These are phyloP conservation scores for Pythium monospermum DNA, from an alignment of 352 stramenopile species.

Conservation along the genomic window DNA sequence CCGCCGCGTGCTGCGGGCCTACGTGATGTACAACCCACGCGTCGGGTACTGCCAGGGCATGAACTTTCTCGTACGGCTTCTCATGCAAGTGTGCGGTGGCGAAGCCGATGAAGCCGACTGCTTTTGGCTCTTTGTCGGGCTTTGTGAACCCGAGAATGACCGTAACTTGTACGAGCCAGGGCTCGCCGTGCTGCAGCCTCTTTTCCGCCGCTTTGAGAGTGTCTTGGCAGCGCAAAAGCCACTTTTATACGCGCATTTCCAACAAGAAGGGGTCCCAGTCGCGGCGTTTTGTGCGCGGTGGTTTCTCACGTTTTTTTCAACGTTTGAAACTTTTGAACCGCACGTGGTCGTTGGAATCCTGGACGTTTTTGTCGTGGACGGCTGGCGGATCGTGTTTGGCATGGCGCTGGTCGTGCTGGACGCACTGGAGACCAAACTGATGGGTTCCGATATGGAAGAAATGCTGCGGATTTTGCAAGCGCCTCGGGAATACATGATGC, in stretches of 20 bases:
- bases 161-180: conserved; percentile 76
- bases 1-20: conserved; percentile 70
- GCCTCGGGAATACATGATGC: conserved; percentile 45
- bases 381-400: conserved; percentile 75
- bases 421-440: conserved; percentile 48
- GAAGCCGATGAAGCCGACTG: conserved; percentile 62
- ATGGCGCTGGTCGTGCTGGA: conserved; percentile 76
- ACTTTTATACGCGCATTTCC: conserved; percentile 49
- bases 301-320: conserved; percentile 85
- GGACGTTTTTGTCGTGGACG: conserved; percentile 79
- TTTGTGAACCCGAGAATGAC: conserved; percentile 70
- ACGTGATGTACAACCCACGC: conserved; percentile 75
- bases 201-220: conserved; percentile 63
- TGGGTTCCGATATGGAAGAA: conserved; percentile 55
- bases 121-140: conserved; percentile 79
- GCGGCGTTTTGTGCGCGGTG: conserved; percentile 70
- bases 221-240: conserved; percentile 66
- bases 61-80: conserved; percentile 73
- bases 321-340: conserved; percentile 70
- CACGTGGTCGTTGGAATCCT: conserved; percentile 60
- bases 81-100: conserved; percentile 50
- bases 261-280: conserved; percentile 56
- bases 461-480: conserved; percentile 67
- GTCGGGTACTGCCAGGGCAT: conserved; percentile 88
- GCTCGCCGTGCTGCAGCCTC: conserved; percentile 56